These are phyloP conservation scores for Sphaceloma murrayae DNA, from an alignment of 2,329 filamentous ascomycete genomes.

Conservation along the genomic window DNA sequence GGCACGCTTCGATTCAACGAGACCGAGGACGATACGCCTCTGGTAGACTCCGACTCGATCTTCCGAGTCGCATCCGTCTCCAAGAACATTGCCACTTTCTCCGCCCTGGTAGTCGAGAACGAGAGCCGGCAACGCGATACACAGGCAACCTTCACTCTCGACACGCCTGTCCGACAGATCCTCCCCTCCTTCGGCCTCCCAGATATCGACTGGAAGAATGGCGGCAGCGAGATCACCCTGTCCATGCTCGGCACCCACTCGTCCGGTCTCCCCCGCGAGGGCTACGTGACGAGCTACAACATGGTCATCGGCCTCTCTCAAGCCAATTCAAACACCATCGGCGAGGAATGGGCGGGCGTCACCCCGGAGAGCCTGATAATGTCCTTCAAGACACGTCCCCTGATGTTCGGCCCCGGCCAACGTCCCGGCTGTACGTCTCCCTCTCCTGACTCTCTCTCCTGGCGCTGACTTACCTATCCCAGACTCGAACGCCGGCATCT, in stretches of 20 bases:
- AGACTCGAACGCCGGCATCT: conserved; percentile 10
- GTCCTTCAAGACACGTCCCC: conserved; percentile 1
- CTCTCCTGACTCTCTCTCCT: no score
- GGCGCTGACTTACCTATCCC: neutral
- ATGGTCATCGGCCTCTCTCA: conserved; percentile 5
- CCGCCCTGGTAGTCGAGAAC: conserved; percentile 7
- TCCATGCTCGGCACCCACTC: conserved; percentile 6
- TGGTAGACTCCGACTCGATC: conserved; percentile 2
- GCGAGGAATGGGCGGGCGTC: conserved; percentile 2
- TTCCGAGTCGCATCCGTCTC: conserved; percentile 5
- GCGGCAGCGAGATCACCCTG: conserved; percentile 6
- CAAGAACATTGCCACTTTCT: conserved; percentile 11
- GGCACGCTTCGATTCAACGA: conserved; percentile 6
- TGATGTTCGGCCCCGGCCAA: conserved; percentile 7
- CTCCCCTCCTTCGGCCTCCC: conserved; percentile 4
- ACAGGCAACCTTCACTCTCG: neutral
- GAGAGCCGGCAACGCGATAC: neutral
- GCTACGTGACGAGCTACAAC: conserved; percentile 10
- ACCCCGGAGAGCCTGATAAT: conserved; percentile 6
- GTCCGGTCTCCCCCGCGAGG: conserved; percentile 1
- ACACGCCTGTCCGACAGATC: conserved; percentile 3
- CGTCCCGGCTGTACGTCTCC: neutral
- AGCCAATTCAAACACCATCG: neutral
- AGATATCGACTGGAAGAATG: conserved; percentile 8
- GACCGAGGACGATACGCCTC: neutral